Evolutionary conservation across 768 basidiomycete genomes (phyloP).

Genomic region (Leccinum variicolor): DNA sequence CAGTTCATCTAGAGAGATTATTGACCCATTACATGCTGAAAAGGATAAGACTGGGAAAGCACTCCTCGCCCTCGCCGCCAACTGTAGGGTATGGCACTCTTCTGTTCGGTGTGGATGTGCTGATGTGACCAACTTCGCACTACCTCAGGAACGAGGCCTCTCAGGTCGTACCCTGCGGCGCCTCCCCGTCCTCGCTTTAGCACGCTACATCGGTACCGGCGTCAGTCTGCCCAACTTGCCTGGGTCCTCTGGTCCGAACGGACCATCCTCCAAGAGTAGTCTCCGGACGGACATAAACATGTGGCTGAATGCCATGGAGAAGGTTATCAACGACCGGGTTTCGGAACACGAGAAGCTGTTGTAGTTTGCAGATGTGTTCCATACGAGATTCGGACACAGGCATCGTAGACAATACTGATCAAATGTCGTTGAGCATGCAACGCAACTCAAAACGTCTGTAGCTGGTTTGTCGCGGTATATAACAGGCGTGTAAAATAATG

Average conservation of each 20-base stretch:
- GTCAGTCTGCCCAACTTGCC: slow-evolving; percentile 16
- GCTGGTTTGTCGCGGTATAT: not conserved
- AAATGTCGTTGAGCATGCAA: not conserved
- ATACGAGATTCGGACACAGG: not conserved
- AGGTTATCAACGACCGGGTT: slow-evolving; percentile 59
- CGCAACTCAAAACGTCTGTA: not conserved
- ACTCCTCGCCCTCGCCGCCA: slow-evolving; percentile 64
- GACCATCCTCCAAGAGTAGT: slow-evolving; percentile 1
- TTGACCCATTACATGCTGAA: slow-evolving; percentile 40
- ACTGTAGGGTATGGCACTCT: slow-evolving; percentile 66
- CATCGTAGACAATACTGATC: not conserved
- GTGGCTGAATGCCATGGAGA: slow-evolving; percentile 87
- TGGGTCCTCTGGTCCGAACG: slow-evolving; percentile 1
- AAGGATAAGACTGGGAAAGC: slow-evolving; percentile 53
- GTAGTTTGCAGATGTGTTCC: slow-evolving; percentile 9
- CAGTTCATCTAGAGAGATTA: slow-evolving; percentile 3
- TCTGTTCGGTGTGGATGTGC: not conserved
- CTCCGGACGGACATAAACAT: slow-evolving; percentile 44
- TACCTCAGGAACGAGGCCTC: slow-evolving; percentile 63
- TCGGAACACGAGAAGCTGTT: slow-evolving; percentile 49
- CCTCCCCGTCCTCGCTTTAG: slow-evolving; percentile 91
- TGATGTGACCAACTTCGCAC: not conserved
- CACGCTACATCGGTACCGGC: slow-evolving; percentile 69
- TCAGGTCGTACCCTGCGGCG: slow-evolving; percentile 91
- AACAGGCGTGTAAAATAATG: not conserved